Evolutionary conservation across 2,329 filamentous ascomycete genomes (phyloP), one percentile per base, ranked within the genome.

Genomic region (Exophiala oligosperma): DNA sequence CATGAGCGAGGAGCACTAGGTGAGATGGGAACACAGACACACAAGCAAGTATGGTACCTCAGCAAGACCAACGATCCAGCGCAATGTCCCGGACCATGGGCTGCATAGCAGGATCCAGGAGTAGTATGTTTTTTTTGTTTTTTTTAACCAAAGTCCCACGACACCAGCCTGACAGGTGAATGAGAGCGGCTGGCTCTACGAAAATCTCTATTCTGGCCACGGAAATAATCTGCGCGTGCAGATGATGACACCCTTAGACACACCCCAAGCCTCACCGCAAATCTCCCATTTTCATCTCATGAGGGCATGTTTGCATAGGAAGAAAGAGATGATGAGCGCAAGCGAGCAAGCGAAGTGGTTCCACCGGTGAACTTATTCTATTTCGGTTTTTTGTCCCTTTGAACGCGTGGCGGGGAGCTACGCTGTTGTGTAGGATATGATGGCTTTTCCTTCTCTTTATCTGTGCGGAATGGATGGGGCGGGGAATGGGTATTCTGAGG

Each of bases 261-360:
- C 46, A 57, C 54, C 50, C 54, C 54, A 52, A 58, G 57, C 61
- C 61, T 58, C 61, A 56, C 54, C 49, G 61, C 61, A 35, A 63
- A 51, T 52, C 58, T 55, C 58, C 55, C 56, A 60, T 60, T 56
- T 63, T 58, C 57, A 47, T 46, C 47, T 54, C 46, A 59, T 41
- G 60, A 60, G 48, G 57, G 51, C 49, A 59, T 56, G 60, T 53
- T 54, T 57, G 49, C 47, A 52, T 50, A 26, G 41, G 26, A 41
- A 48, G 54, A 38, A 41, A 40, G 49, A 44, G 55, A 54, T 26
- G 57, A 55, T 23, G 51, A 37, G 46, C 29, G 47, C 29, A 51
- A 49, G 56, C 46, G 40, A 52, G 51, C 57, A 48, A 50, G 57
- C 37, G 43, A 56, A 57, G 41, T 40, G 35, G 24, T 38, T 49